These are phyloP conservation scores for Vairimorpha necatrix DNA, from an alignment of 371 early-diverging fungal genomes.

Conservation along the genomic window DNA sequence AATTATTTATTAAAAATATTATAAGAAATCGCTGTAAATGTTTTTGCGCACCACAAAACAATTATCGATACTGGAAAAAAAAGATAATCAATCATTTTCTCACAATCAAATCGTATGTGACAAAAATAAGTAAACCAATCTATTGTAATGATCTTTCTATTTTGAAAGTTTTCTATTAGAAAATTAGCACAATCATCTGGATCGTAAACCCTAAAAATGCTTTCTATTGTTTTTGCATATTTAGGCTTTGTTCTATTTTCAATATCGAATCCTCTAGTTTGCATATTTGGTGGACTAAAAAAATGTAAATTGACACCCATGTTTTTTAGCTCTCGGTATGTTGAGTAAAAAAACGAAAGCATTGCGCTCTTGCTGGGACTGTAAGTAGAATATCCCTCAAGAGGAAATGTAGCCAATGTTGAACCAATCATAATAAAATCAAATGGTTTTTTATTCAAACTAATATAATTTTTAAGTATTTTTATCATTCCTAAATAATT, in stretches of 20 bases:
- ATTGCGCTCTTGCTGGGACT: slow-evolving; percentile 75
- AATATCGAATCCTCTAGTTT: slow-evolving; percentile 71
- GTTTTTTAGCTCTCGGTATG: slow-evolving; percentile 70
- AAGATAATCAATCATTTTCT: slow-evolving; percentile 42
- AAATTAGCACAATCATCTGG: slow-evolving; percentile 29
- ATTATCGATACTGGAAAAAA: slow-evolving; percentile 42
- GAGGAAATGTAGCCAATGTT: slow-evolving; percentile 68
- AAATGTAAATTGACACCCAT: slow-evolving; percentile 71
- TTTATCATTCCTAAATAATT: slow-evolving; percentile 76
- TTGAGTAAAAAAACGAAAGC: slow-evolving; percentile 67
- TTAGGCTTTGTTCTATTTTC: slow-evolving; percentile 76
- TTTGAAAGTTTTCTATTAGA: slow-evolving; percentile 36
- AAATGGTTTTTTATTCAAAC: slow-evolving; percentile 68
- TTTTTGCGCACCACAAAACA: slow-evolving; percentile 9
- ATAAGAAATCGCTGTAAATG: background rate
- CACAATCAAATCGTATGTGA: slow-evolving; percentile 30
- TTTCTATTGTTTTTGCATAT: slow-evolving; percentile 74
- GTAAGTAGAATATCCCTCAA: slow-evolving; percentile 76
- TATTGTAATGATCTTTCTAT: slow-evolving; percentile 16
- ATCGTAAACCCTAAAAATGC: background rate
- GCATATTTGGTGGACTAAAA: slow-evolving; percentile 74
- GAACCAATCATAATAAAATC: slow-evolving; percentile 73
- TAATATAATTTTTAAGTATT: slow-evolving; percentile 68
- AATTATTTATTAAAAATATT: slow-evolving; percentile 1
- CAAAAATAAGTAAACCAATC: slow-evolving; percentile 46